Evolutionary conservation across 768 basidiomycete genomes (phyloP).

Genomic region (Pilatotrama ljubarskyi): DNA sequence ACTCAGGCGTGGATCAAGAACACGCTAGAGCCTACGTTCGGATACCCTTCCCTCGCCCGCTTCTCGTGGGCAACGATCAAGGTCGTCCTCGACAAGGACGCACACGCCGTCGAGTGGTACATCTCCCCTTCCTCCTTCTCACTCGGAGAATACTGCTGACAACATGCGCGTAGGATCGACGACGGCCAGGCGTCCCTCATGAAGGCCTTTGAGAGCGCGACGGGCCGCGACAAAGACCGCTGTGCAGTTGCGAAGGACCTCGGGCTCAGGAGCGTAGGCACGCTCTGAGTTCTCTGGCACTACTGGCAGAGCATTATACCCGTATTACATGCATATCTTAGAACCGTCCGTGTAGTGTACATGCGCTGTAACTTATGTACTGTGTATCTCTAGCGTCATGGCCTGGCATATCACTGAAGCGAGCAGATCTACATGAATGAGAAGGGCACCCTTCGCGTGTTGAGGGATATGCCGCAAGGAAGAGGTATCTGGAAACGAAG

Average conservation of each 20-base stretch:
- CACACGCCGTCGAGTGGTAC: slow-evolving; percentile 80
- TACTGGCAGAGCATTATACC: not conserved
- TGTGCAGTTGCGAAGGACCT: slow-evolving; percentile 73
- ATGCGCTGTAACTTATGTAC: slow-evolving; percentile 19
- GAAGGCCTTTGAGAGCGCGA: slow-evolving; percentile 70
- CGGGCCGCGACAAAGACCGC: slow-evolving; percentile 75
- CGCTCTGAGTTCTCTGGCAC: slow-evolving; percentile 45
- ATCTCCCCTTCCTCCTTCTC: not conserved
- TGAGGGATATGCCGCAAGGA: too few relatives aligned
- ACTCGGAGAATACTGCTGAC: not conserved
- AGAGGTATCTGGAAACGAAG: not conserved
- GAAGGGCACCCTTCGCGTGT: too few relatives aligned
- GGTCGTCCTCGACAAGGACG: slow-evolving; percentile 77
- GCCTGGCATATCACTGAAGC: not conserved
- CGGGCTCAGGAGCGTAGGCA: slow-evolving; percentile 66
- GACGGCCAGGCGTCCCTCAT: slow-evolving; percentile 77
- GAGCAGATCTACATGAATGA: not conserved
- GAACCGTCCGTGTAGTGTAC: slow-evolving; percentile 22
- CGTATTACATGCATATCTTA: slow-evolving; percentile 5
- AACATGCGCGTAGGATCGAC: slow-evolving; percentile 62
- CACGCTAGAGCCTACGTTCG: slow-evolving; percentile 84
- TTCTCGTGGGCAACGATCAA: slow-evolving; percentile 98
- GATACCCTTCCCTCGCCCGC: slow-evolving; percentile 84
- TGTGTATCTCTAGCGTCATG: slow-evolving; percentile 14
- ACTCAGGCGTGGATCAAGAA: slow-evolving; percentile 84